These are phyloP conservation scores for Hypoxylon sp. DNA, from an alignment of 2,329 filamentous ascomycete species.

Conservation along the genomic window DNA sequence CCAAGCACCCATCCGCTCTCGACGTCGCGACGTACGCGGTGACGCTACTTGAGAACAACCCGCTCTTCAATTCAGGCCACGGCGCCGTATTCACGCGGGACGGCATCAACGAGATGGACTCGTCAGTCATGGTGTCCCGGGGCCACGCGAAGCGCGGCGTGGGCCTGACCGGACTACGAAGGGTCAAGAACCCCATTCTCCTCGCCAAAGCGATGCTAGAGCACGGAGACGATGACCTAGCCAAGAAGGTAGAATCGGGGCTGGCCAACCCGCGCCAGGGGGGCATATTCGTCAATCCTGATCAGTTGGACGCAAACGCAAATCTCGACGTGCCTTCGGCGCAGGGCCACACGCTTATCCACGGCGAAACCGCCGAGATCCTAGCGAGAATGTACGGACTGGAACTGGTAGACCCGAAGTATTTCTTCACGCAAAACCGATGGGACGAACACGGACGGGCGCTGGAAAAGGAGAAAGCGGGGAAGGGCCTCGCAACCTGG, in stretches of 20 bases:
- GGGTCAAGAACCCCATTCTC: conserved; percentile 82
- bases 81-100: conserved; percentile 89
- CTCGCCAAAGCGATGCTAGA: conserved; percentile 79
- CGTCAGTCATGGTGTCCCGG: conserved; percentile 84
- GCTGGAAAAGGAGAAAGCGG: conserved; percentile 59
- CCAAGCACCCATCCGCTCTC: conserved; percentile 68
- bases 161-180: conserved; percentile 77
- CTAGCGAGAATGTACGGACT: conserved; percentile 77
- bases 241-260: conserved; percentile 35
- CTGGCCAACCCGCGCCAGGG: background rate
- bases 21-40: conserved; percentile 82
- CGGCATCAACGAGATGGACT: conserved; percentile 87
- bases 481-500: conserved; percentile 61
- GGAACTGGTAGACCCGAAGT: conserved; percentile 74
- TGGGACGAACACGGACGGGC: conserved; percentile 83
- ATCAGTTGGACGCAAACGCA: conserved; percentile 11
- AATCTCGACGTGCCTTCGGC: conserved; percentile 64
- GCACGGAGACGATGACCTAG: conserved; percentile 71
- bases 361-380: conserved; percentile 74
- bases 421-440: conserved; percentile 81
- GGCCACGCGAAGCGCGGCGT: conserved; percentile 80
- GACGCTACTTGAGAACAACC: conserved; percentile 78
- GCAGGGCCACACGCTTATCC: conserved; percentile 76
- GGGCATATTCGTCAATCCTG: conserved; percentile 44
- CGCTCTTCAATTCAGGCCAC: conserved; percentile 85